A percentile compares a stretch with the other conserved stretches of the same genome.
phyloP scores from a whole-genome alignment of 2,329 filamentous ascomycete genomes.

The Fusarium sp. region DNA sequence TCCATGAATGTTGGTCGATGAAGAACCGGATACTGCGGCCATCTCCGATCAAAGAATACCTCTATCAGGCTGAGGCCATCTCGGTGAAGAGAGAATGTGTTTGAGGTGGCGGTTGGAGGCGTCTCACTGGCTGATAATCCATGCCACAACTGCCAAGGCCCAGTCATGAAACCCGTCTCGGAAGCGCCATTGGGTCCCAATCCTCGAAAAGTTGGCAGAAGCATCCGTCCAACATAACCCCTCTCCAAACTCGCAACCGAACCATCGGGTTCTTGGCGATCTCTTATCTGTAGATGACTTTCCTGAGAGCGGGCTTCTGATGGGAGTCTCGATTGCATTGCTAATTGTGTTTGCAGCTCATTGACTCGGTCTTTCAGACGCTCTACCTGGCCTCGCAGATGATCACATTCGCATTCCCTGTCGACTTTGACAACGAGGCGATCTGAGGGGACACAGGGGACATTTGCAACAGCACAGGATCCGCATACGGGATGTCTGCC shows the following conservation, averaged over 20 bases:
- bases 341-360: conserved; percentile 29
- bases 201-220: conserved; percentile 37
- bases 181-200: conserved; percentile 4
- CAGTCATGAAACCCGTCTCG: conserved; percentile 37
- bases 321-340: conserved; percentile 2
- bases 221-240: conserved; percentile 37
- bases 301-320: background rate
- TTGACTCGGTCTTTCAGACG: conserved; percentile 29
- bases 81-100: conserved; percentile 26
- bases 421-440: conserved; percentile 37
- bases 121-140: conserved; percentile 34
- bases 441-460: conserved; percentile 41
- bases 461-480: conserved; percentile 27
- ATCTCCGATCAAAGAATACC: conserved; percentile 39
- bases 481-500: conserved; percentile 40
- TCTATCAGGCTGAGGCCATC: conserved; percentile 33
- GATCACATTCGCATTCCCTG: conserved; percentile 39
- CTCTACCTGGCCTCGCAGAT: conserved; percentile 34
- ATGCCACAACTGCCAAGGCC: conserved; percentile 42
- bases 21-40: conserved; percentile 41
- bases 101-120: conserved; percentile 10
- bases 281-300: conserved; percentile 1
- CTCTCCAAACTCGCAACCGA: conserved; percentile 28
- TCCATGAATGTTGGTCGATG: conserved; percentile 43
- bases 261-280: conserved; percentile 15